Evolutionary conservation across 306 rosid species (phyloP).

Genomic region (Prunus campanulata): DNA sequence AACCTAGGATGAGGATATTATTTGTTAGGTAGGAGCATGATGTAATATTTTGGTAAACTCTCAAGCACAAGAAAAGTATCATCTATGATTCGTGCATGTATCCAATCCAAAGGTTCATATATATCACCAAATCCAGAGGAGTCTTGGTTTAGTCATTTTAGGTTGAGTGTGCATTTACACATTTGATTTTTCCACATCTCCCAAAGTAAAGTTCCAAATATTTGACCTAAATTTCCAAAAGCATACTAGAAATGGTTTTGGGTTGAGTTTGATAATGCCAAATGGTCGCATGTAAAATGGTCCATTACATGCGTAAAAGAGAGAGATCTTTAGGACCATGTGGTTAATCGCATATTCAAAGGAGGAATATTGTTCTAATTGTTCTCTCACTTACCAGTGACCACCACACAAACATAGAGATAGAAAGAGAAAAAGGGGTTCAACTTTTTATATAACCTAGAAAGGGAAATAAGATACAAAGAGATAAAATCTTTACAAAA

Average conservation of each 20-base stretch:
- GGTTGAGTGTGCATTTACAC: conserved; percentile 23
- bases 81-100: conserved; percentile 8
- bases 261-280: background rate
- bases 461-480: background rate
- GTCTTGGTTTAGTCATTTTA: conserved; percentile 4
- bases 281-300: background rate
- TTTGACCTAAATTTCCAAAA: background rate
- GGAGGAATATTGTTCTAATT: background rate
- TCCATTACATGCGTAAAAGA: background rate
- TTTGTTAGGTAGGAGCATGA: conserved; percentile 27
- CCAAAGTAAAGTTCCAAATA: background rate
- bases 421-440: conserved; percentile 7
- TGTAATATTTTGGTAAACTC: conserved; percentile 18
- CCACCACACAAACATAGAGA: background rate
- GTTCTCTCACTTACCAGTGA: background rate
- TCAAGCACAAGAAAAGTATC: conserved; percentile 5
- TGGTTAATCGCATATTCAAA: background rate
- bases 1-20: background rate
- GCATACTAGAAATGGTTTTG: too few species aligned
- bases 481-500: background rate
- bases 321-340: background rate
- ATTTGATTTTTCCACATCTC: conserved; percentile 1
- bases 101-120: background rate
- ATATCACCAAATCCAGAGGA: background rate
- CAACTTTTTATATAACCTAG: conserved; percentile 2